phyloP scores from a whole-genome alignment of 2,329 filamentous ascomycete species.

The Dryadomyces quercivorus region DNA sequence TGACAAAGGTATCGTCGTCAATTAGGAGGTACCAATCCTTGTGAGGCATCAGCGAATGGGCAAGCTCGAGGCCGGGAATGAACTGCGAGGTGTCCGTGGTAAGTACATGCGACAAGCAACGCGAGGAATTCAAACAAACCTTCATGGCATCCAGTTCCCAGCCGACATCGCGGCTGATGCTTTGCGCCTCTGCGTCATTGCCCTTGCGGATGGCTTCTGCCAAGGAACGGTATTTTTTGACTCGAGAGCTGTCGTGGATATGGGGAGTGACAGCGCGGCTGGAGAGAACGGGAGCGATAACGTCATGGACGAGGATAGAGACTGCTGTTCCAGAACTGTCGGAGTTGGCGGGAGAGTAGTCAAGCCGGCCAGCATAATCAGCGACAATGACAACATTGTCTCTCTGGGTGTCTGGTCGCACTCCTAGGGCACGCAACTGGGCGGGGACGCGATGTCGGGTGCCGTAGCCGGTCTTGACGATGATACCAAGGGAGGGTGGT shows the following conservation, averaged over 20 bases:
- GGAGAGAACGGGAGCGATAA: slow-evolving; percentile 20
- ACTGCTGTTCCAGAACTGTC: not conserved
- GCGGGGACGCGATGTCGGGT: slow-evolving; percentile 34
- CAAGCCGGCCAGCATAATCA: slow-evolving; percentile 30
- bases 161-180: slow-evolving; percentile 26
- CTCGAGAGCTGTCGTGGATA: slow-evolving; percentile 18
- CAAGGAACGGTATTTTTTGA: slow-evolving; percentile 28
- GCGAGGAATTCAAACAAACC: slow-evolving; percentile 17
- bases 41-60: slow-evolving; percentile 34
- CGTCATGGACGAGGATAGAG: slow-evolving; percentile 25
- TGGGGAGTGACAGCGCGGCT: slow-evolving; percentile 20
- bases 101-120: not conserved
- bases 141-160: slow-evolving; percentile 40
- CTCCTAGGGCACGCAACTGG: slow-evolving; percentile 32
- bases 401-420: slow-evolving; percentile 22
- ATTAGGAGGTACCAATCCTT: slow-evolving; percentile 49
- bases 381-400: slow-evolving; percentile 35
- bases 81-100: slow-evolving; percentile 25
- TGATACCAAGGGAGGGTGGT: slow-evolving; percentile 27
- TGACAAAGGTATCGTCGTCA: slow-evolving; percentile 45
- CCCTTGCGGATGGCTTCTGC: slow-evolving; percentile 24
- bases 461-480: slow-evolving; percentile 45
- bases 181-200: slow-evolving; percentile 24
- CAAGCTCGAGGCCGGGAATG: slow-evolving; percentile 40
- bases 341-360: slow-evolving; percentile 5